Evolutionary conservation across 169 alveolate genomes (phyloP).

Genomic region (Plasmodium billcollinsi): DNA sequence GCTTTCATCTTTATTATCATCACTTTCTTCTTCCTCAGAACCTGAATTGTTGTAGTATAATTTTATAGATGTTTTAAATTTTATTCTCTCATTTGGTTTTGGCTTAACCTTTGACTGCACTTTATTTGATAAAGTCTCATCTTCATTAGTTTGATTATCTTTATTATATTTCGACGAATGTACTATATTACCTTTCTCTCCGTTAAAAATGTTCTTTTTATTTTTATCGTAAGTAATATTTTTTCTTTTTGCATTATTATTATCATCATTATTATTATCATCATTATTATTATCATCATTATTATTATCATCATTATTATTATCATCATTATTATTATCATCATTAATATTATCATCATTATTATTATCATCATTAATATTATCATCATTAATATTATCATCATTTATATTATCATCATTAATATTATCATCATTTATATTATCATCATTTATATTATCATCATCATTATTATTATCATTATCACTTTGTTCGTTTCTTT

Average conservation of each 20-base stretch:
- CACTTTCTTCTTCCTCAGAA: background rate
- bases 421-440: slow-evolving; percentile 6
- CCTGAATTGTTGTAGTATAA: slow-evolving; percentile 1
- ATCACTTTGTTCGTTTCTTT: slow-evolving; percentile 7
- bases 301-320: background rate
- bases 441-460: background rate
- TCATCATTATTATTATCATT: background rate
- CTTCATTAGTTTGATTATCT: too few species aligned
- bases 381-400: background rate
- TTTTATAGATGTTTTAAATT: too few species aligned
- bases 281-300: background rate
- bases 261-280: too few species aligned
- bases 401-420: background rate
- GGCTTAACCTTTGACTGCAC: too few species aligned
- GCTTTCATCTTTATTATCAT: background rate
- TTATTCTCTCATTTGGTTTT: too few species aligned
- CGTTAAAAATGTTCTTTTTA: too few species aligned
- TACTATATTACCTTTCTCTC: too few species aligned
- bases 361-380: background rate
- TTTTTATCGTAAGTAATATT: slow-evolving; percentile 28
- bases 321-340: slow-evolving; percentile 1
- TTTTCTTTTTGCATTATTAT: slow-evolving; percentile 32
- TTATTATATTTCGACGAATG: too few species aligned
- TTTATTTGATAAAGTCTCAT: too few species aligned
- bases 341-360: slow-evolving; percentile 1